Base-by-base conservation (phyloP, 148 eudicot genomes). In the Persicaria tinctoria region DNA sequence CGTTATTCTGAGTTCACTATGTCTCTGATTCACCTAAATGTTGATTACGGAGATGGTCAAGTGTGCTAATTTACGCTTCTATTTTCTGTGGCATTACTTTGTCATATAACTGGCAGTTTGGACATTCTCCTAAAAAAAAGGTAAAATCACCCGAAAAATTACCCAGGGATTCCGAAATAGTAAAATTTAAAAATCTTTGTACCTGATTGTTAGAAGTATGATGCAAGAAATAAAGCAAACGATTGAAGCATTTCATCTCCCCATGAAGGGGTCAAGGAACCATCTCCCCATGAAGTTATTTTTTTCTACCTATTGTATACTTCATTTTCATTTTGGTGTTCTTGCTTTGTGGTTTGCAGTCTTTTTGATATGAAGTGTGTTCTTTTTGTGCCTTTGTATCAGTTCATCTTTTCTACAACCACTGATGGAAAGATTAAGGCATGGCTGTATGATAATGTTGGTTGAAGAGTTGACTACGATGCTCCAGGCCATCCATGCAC, bases 11-110 rank as follows among this genome's bases (percentile, higher is more conserved):
- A 95, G 85, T 92, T 95, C 80, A 86, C 97, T 51, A 97, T 97
- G 72, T 95, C 99, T 45, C 88, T 95, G 64, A 95, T 95, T 80
- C 97, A 86, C 74, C 92, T 95, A 64, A 95, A 95, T 78, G 89
- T 85, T 62, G 97, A 95, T 53, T 95, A 95, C 81, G 97, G 97
- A 79, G 99, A 95, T 75, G 97, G 99, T 74, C 99, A 95, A 97
- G 99, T 95, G 81, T 73, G 74, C 16, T 57, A 55, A 46, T 62
- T 76, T 60, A 64, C 38, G 71, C 75, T 49, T 50, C 74, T 6
- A 5, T 72, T 27, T 73, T 57, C 70, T 14, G 5, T 12, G 48
- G 5, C 48, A 41, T 38, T 41, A 23, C 48, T 38, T 66, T 14
- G 6, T 13, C 41, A 14, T 14, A n/a, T 41, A 41, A 64, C n/a